Percentiles rank a stretch among this genome's conserved stretches.
phyloP scores from a whole-genome alignment of 139 green algal species.

The Micromonas pusilla region DNA sequence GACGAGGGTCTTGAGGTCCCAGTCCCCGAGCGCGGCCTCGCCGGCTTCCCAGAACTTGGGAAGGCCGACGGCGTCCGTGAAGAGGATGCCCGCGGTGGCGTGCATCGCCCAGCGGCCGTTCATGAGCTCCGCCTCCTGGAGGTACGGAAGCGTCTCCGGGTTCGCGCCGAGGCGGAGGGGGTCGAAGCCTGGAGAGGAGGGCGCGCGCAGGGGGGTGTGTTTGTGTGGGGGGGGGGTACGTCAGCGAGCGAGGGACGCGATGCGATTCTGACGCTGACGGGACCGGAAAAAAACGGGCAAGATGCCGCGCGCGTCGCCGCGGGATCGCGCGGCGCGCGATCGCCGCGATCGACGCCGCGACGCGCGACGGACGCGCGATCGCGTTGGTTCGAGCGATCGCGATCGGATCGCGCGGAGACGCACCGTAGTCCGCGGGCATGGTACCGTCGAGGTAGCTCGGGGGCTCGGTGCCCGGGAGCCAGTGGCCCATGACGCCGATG shows the following conservation, averaged over 20 bases:
- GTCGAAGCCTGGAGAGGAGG: slow-evolving; percentile 19
- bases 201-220: not conserved
- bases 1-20: slow-evolving; percentile 24
- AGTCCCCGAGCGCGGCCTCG: not conserved
- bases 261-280: too few species aligned
- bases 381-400: too few species aligned
- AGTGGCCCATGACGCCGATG: too few species aligned
- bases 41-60: slow-evolving; percentile 29
- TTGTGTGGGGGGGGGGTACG: not conserved
- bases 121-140: slow-evolving; percentile 39
- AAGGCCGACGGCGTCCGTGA: slow-evolving; percentile 21
- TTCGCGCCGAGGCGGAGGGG: slow-evolving; percentile 24
- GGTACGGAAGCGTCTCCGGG: slow-evolving; percentile 28
- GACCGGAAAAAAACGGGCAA: too few species aligned
- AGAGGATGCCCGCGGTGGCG: slow-evolving; percentile 4
- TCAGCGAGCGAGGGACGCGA: too few species aligned
- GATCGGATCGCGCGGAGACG: too few species aligned
- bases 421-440: slow-evolving; percentile 67
- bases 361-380: too few species aligned
- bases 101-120: slow-evolving; percentile 37
- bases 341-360: too few species aligned
- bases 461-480: slow-evolving; percentile 76
- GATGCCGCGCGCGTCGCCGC: too few species aligned
- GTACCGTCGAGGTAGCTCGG: slow-evolving; percentile 82
- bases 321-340: too few species aligned